A percentile compares a stretch with the other conserved stretches of the same genome.
phyloP scores from a whole-genome alignment of 2,329 filamentous ascomycete species.

The Stemphylium lycopersici region DNA sequence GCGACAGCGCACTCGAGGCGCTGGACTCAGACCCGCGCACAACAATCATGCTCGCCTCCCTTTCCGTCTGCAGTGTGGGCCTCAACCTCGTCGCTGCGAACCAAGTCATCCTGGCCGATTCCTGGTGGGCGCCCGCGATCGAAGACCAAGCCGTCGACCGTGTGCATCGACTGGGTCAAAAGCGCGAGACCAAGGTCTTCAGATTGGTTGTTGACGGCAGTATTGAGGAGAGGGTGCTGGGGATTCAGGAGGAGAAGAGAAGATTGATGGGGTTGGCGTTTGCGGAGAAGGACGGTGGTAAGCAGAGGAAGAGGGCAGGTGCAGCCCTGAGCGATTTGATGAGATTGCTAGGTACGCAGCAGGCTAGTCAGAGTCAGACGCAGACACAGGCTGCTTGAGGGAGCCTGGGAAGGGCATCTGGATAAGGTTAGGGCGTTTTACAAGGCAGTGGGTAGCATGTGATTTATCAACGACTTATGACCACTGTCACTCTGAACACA shows the following conservation, averaged over 20 bases:
- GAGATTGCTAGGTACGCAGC: conserved; percentile 44
- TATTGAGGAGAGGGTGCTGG: conserved; percentile 80
- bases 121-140: conserved; percentile 90
- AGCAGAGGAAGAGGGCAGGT: conserved; percentile 56
- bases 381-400: background rate
- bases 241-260: conserved; percentile 79
- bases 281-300: conserved; percentile 69
- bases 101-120: conserved; percentile 82
- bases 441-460: no score
- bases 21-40: conserved; percentile 71
- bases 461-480: no score
- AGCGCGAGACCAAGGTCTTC: conserved; percentile 77
- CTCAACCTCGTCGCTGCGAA: conserved; percentile 86
- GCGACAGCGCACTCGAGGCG: conserved; percentile 73
- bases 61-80: conserved; percentile 83
- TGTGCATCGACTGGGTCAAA: conserved; percentile 85
- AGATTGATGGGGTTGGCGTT: conserved; percentile 80
- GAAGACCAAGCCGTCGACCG: conserved; percentile 91
- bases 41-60: conserved; percentile 79
- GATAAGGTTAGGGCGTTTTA: no score
- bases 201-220: conserved; percentile 79
- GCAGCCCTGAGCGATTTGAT: conserved; percentile 52
- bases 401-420: no score
- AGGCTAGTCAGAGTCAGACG: conserved; percentile 3
- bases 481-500: no score